Evolutionary conservation across 139 green algal genomes (phyloP).

Genomic region (Ulvella scutata): DNA sequence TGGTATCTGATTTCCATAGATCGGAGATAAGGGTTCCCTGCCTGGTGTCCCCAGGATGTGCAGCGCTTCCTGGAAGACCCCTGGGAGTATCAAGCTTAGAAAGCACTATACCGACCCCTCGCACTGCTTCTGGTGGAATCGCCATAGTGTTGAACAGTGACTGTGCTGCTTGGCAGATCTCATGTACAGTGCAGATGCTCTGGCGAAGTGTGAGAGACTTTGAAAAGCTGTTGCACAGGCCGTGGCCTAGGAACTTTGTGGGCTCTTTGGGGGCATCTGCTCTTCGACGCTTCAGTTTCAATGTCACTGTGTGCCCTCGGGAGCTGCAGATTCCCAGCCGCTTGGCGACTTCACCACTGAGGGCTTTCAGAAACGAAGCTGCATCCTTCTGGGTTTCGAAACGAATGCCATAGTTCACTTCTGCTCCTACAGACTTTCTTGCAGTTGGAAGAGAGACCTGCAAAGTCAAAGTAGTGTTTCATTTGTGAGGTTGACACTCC

Average conservation of each 20-base stretch:
- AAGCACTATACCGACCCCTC: conserved; percentile 63
- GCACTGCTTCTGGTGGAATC: conserved; percentile 38
- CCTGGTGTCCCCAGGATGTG: background rate
- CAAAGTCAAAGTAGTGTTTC: background rate
- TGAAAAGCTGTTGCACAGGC: conserved; percentile 69
- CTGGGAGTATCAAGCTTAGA: background rate
- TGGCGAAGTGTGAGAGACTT: conserved; percentile 18
- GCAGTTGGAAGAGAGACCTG: conserved; percentile 5
- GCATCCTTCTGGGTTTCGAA: conserved; percentile 44
- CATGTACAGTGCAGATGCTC: conserved; percentile 8
- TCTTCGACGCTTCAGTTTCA: conserved; percentile 55
- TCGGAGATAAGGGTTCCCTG: background rate
- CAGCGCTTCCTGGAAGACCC: background rate
- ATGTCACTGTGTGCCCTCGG: background rate
- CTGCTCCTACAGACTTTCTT: conserved; percentile 60
- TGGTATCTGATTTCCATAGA: conserved; percentile 26
- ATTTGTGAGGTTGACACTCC: too few species aligned
- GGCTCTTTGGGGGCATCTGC: conserved; percentile 36
- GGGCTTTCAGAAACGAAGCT: conserved; percentile 37
- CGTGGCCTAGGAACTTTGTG: conserved; percentile 81
- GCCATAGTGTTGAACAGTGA: conserved; percentile 34
- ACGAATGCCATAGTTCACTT: conserved; percentile 88
- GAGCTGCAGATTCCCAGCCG: conserved; percentile 2
- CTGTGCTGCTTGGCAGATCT: conserved; percentile 23
- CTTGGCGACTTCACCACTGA: conserved; percentile 10